Evolutionary conservation across 2,329 filamentous ascomycete genomes (phyloP), one percentile per base, ranked within the genome.

Genomic region (Colletotrichum spinosum): DNA sequence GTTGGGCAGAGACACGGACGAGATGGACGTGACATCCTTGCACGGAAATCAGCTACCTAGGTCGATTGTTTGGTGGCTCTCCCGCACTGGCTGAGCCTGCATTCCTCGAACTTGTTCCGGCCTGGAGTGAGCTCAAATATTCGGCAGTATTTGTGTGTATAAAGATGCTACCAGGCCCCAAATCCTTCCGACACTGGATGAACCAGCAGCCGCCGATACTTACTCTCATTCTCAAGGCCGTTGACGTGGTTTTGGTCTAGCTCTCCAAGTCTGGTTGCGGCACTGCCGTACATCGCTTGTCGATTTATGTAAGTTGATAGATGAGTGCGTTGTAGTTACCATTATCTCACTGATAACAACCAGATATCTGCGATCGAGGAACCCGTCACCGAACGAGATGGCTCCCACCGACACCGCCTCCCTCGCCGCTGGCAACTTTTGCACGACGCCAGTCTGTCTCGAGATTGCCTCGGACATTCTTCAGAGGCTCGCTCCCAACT

Each of bases 401-500:
- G 41, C 60, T n/a, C 55, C 60, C 42, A 39, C 55, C 12, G 44
- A 12, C 58, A 10, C 37, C 35, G 35, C 10, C 10, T 42, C 15
- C 17, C 38, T 42, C 2, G 62, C 41, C 13, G 17, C 8, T 12
- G 46, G 44, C 60, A 56, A 45, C 46, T 44, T 70, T 12, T 72
- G 71, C 57, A 55, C 68, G 10, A 73, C 72, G 3, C 69, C 70
- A 9, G 69, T 70, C 13, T 76, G 74, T 15, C 64, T 75, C 6
- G 70, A 73, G 49, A 65, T 73, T 13, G 72, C 73, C 11, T 73
- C 73, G 0, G 69, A 73, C 8, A 70, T 76, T 13, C 60, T 75
- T 1, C 63, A 55, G 12, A 72, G 65, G 37, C 63, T 77, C 5
- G 70, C 74, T 6, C 64, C 69, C 8, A 72, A 88, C 55, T 89